Evolutionary conservation across 139 green algal genomes (phyloP), one percentile per base, ranked within the genome.

Genomic region (Diplosphaera chodatii): DNA sequence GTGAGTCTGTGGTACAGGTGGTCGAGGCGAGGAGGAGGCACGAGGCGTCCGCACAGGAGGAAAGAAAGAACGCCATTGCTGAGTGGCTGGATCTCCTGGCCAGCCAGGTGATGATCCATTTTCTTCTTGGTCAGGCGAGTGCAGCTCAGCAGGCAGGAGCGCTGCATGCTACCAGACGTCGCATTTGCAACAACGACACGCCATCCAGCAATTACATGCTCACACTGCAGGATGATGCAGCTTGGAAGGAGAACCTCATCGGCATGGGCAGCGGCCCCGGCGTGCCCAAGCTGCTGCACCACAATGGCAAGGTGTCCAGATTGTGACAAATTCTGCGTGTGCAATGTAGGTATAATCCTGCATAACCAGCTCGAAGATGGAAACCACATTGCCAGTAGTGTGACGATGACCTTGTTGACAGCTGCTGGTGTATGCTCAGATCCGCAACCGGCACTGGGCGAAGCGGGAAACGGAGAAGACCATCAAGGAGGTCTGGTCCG

Each of bases 401-500:
- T n/a, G n/a, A n/a, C n/a, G n/a, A n/a, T n/a, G n/a, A n/a, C n/a
- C n/a, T n/a, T n/a, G n/a, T n/a, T n/a, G 32, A 25, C 23, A 22
- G 32, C 30, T 21, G 30, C 22, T 59, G 30, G 13, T 31, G 15
- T 10, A 16, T 13, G 31, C 18, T 69, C 73, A 78, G 69, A 63
- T 85, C 1, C 76, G 83, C 59, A 88, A 88, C 74, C 84, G 83
- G 75, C 63, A 81, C 29, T 55, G 85, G 66, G 74, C 48, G 70
- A 90, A 89, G 69, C 68, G 75, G 28, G 78, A 89, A 40, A 88
- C 81, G 22, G 84, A 90, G 72, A 83, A 78, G 75, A 59, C 80
- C 33, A 69, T 89, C n/a, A 88, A 88, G 72, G 84, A 89, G 70
- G 68, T 91, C 3, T 91, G 85, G 83, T 74, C 72, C 55, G 78